phyloP scores from a whole-genome alignment of 768 basidiomycete species.

The Obba rivulosa region DNA sequence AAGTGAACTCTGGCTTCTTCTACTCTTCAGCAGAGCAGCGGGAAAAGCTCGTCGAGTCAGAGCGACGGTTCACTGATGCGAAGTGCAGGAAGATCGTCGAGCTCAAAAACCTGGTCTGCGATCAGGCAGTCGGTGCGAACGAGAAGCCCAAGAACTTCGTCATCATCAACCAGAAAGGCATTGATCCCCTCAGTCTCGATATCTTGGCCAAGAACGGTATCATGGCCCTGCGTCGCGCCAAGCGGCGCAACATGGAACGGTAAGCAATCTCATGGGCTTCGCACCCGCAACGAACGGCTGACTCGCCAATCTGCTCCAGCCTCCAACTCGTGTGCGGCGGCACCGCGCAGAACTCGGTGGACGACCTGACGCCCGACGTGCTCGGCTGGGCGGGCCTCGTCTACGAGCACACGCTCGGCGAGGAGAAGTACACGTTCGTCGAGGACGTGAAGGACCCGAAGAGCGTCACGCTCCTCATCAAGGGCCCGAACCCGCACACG shows the following conservation, averaged over 20 bases:
- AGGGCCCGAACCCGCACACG: slow-evolving; percentile 95
- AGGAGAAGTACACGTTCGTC: slow-evolving; percentile 97
- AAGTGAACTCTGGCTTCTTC: slow-evolving; percentile 99
- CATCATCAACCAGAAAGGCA: slow-evolving; percentile 97
- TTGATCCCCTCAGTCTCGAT: slow-evolving; percentile 95
- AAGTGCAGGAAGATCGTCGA: slow-evolving; percentile 96
- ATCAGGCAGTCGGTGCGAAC: slow-evolving; percentile 79
- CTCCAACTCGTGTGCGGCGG: slow-evolving; percentile 94
- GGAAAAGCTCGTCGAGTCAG: slow-evolving; percentile 97
- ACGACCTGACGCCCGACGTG: slow-evolving; percentile 86
- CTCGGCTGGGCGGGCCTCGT: slow-evolving; percentile 98
- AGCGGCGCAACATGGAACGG: slow-evolving; percentile 99
- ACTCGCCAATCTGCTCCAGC: slow-evolving; percentile 32
- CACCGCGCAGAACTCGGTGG: slow-evolving; percentile 94
- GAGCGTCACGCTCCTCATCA: slow-evolving; percentile 93
- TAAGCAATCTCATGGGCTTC: slow-evolving; percentile 28
- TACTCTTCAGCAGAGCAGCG: slow-evolving; percentile 98
- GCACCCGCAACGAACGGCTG: not conserved
- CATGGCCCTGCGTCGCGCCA: slow-evolving; percentile 88
- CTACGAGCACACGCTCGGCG: slow-evolving; percentile 97
- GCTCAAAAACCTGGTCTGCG: slow-evolving; percentile 94
- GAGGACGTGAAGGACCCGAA: slow-evolving; percentile 96
- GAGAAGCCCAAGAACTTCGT: slow-evolving; percentile 88
- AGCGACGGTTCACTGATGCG: slow-evolving; percentile 87
- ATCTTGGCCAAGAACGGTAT: slow-evolving; percentile 96